Conservation (phyloP, 805 yeast species). For the Kazachstania viticola region DNA sequence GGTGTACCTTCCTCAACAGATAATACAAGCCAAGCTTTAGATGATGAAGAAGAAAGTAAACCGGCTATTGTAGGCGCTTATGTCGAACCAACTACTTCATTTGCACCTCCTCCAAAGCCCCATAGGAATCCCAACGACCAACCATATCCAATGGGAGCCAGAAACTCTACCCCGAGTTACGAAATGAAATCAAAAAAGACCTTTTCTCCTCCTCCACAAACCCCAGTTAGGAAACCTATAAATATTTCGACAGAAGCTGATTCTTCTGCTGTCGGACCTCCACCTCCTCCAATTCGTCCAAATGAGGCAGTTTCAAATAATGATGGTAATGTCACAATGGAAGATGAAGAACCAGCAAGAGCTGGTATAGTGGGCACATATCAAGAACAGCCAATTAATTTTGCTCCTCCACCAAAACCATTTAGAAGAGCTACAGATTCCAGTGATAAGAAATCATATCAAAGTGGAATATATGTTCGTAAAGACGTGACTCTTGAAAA, state of each 20-base stretch:
- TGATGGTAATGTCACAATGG: neutral
- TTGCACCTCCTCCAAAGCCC: constrained; percentile 35
- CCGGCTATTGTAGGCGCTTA: constrained; percentile 27
- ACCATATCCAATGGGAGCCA: no score
- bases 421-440: neutral
- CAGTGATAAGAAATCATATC: neutral
- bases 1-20: neutral
- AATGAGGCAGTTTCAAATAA: neutral
- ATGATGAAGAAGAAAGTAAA: constrained; percentile 14
- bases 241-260: neutral
- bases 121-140: constrained; percentile 6
- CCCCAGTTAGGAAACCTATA: neutral
- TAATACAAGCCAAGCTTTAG: neutral
- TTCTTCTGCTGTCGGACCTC: neutral
- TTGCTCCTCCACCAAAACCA: constrained; percentile 25
- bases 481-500: no score
- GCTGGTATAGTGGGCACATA: constrained; percentile 3
- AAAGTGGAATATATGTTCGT: no score
- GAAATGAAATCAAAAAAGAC: no score
- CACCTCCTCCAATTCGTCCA: neutral
- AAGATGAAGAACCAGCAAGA: neutral
- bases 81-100: constrained; percentile 17
- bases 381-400: constrained; percentile 6
- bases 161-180: no score
- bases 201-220: neutral